Base-by-base conservation (phyloP, 345 rosid species). In the Arabidopsis arenosa region DNA sequence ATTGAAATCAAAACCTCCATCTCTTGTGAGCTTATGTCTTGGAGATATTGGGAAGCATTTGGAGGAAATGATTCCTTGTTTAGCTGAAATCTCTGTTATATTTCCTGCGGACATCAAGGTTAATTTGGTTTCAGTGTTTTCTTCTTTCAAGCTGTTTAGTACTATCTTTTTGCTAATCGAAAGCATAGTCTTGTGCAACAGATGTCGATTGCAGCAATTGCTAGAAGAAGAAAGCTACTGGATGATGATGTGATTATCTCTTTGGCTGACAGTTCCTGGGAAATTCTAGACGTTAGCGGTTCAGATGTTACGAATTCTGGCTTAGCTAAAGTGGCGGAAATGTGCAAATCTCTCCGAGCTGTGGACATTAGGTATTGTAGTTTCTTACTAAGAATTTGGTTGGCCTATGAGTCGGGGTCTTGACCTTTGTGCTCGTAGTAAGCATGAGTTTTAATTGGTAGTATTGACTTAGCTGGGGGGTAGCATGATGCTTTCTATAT, bases 21-120 rank as follows among this genome's bases (percentile, higher is more conserved):
- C 88, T 63, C 85, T 94, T 60, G 80, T 88, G 6, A 86, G 81
- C 78, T 80, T 92, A 75, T 94, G 97, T 75, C 87, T 94, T 21
- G 96, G 90, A 23, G 88, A 92, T 81, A 75, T 94, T 61, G 97
- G 98, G 21, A 82, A 49, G 80, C 81, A 94, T 85, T 83, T 94
- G 76, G 97, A 94, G 76, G 98, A 90, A 23, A 81, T 94, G 23
- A 66, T 83, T 30, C 82, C 73, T 10, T 88, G 91, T 58, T 79
- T 94, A 83, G 69, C 68, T 56, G 93, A 87, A 51, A 89, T 94
- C 77, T 82, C 91, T 11, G 23, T 59, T 44, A 66, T 78, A 54
- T 82, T 94, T 65, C 98, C 98, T 4, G 76, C 86, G 0, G 84
- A 85, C 73, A 81, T 92, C 72, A 94, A 90, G 97, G 98, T 91